These are phyloP conservation scores for Dactylellina leptospora DNA, from an alignment of 2,329 filamentous ascomycete genomes.

Conservation along the genomic window DNA sequence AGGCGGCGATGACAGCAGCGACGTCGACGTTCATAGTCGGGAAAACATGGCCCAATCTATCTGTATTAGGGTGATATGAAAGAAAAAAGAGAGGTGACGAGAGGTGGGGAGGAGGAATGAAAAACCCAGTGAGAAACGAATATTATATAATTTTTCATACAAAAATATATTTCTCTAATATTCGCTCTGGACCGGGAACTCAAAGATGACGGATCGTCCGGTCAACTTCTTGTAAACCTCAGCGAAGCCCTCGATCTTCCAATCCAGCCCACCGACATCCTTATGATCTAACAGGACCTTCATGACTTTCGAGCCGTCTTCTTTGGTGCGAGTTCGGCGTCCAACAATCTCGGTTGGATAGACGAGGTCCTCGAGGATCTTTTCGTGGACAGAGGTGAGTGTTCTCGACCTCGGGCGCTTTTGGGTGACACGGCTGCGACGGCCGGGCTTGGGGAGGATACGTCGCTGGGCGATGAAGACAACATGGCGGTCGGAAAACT, in stretches of 20 bases:
- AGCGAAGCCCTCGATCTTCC: slow-evolving; percentile 98
- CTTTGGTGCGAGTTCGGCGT: slow-evolving; percentile 98
- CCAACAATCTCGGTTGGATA: slow-evolving; percentile 99
- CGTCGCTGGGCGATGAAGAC: slow-evolving; percentile 98
- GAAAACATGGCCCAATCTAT: slow-evolving; percentile 33
- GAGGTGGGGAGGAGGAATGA: slow-evolving; percentile 13
- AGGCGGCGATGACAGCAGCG: slow-evolving; percentile 11
- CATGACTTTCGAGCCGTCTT: slow-evolving; percentile 97
- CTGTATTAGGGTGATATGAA: slow-evolving; percentile 46
- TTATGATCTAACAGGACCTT: slow-evolving; percentile 99
- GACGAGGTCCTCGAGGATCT: slow-evolving; percentile 96
- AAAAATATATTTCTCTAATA: slow-evolving; percentile 69
- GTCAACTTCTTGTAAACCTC: slow-evolving; percentile 99
- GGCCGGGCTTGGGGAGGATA: slow-evolving; percentile 96
- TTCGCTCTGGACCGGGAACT: slow-evolving; percentile 85
- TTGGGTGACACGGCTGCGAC: slow-evolving; percentile 94
- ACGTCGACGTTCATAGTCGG: slow-evolving; percentile 33
- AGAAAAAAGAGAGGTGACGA: slow-evolving; percentile 7
- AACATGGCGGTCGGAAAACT: slow-evolving; percentile 99
- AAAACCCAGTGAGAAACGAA: slow-evolving; percentile 23
- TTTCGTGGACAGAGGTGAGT: slow-evolving; percentile 97
- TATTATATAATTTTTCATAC: slow-evolving; percentile 52
- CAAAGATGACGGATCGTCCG: slow-evolving; percentile 94
- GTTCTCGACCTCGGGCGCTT: slow-evolving; percentile 98
- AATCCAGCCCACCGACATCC: slow-evolving; percentile 99